Evolutionary conservation across 331 rosid genomes (phyloP), one percentile per base, ranked within the genome.

Genomic region (Rhamnella rubrinervis): DNA sequence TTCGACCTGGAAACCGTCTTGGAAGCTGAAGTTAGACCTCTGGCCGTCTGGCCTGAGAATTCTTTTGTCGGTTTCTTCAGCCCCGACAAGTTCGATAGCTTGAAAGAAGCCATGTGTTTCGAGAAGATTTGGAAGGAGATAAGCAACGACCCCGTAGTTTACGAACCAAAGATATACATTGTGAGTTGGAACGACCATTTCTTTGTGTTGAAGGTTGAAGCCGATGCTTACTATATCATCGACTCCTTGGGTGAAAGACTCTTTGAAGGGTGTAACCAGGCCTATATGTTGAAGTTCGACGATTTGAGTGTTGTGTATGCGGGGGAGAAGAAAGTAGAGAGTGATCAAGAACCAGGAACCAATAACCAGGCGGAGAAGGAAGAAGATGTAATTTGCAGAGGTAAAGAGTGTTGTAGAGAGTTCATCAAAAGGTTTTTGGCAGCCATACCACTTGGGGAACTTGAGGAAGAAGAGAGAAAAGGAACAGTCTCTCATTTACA

Each of bases 131-230:
- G 97, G 97, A 70, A 77, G 4, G 82, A 81, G 84, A 80, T 91
- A 59, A 63, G 67, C 5, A 72, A 50, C 11, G 61, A 65, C 6
- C 61, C 53, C 16, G 72, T 23, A 58, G 74, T 52, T 50, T 38
- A 17, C 5, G 57, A 78, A 21, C 72, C 86, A 2, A 79, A 72
- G 19, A 66, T 93, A 69, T 93, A 87, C 85, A 88, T 93, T 38
- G 92, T 91, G 59, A 85, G 96, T 75, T 93, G 96, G 98, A 91
- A 93, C 4, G 97, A 91, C 72, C 97, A 93, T 73, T 91, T 91
- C 84, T 93, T 88, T 15, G 89, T 88, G 40, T 57, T 93, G 66
- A 88, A 88, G 83, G 81, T 81, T 19, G 97, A 86, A 50, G 77
- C 70, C 8, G 65, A 84, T 41, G 88, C 93, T 52, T 93, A 70